Percentiles rank a stretch among this genome's conserved stretches.
Evolutionary conservation across 2,329 filamentous ascomycete species (phyloP).

Genomic region (Allantophomopsis lycopodina): DNA sequence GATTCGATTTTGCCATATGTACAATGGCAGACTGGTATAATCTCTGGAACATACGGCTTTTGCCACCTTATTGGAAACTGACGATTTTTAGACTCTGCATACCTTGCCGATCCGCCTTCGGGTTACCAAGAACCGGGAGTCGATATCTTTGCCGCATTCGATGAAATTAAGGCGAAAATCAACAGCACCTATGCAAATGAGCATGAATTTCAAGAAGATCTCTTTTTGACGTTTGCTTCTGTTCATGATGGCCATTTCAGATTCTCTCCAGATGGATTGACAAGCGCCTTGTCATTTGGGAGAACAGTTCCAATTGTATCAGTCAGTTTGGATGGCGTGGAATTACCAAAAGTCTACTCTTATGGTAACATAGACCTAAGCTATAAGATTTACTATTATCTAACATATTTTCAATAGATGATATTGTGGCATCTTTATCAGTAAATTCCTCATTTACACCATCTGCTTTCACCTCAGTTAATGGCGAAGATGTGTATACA

Average conservation of each 20-base stretch:
- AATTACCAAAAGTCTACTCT: conserved; percentile 42
- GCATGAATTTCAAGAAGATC: conserved; percentile 37
- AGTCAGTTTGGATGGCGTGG: conserved; percentile 42
- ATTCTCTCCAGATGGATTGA: conserved; percentile 36
- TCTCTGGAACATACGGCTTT: too few relatives aligned
- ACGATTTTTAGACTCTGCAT: conserved; percentile 2
- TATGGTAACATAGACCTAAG: conserved; percentile 19
- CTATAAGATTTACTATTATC: background rate
- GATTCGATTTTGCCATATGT: conserved; percentile 25
- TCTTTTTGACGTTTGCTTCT: conserved; percentile 35
- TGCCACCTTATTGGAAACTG: too few relatives aligned
- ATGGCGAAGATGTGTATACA: conserved; percentile 36
- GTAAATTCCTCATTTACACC: conserved; percentile 8
- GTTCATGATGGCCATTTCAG: conserved; percentile 54
- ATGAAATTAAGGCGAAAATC: conserved; percentile 28
- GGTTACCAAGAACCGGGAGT: conserved; percentile 32
- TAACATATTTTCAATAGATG: conserved; percentile 13
- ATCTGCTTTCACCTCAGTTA: conserved; percentile 38
- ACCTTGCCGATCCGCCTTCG: conserved; percentile 33
- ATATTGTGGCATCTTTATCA: conserved; percentile 26
- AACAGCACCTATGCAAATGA: conserved; percentile 32
- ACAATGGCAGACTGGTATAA: conserved; percentile 22
- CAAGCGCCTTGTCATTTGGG: conserved; percentile 34
- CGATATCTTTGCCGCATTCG: conserved; percentile 31
- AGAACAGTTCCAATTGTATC: conserved; percentile 39